Percentiles rank a stretch among this genome's conserved stretches.
Conservation (phyloP, 768 basidiomycete genomes). For the Leccinellum albellum region DNA sequence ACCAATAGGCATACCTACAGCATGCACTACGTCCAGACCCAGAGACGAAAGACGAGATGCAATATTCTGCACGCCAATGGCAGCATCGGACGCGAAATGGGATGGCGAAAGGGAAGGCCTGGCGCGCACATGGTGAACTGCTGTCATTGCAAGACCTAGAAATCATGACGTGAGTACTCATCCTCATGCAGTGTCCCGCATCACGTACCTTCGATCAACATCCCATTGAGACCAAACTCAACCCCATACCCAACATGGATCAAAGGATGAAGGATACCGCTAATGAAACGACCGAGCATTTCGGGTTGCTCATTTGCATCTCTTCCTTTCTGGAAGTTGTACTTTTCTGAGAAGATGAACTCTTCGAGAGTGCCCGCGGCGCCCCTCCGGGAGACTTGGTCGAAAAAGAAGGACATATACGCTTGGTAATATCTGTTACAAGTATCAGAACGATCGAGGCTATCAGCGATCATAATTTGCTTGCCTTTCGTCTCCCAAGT, state of each 20-base stretch:
- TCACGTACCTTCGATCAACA: slow-evolving; percentile 55
- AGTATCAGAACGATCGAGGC: not conserved
- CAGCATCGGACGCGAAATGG: slow-evolving; percentile 3
- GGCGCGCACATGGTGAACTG: slow-evolving; percentile 32
- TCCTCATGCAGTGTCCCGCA: not conserved
- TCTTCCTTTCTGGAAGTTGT: slow-evolving; percentile 19
- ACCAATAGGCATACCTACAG: not conserved
- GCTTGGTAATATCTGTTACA: slow-evolving; percentile 22
- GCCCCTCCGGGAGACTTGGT: slow-evolving; percentile 16
- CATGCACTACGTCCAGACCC: not conserved
- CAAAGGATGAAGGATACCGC: slow-evolving; percentile 55
- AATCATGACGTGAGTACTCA: not conserved
- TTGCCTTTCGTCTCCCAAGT: slow-evolving; percentile 28
- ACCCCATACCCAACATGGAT: slow-evolving; percentile 60
- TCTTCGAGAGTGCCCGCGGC: slow-evolving; percentile 17
- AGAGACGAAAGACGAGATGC: slow-evolving; percentile 4
- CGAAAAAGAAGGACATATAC: slow-evolving; percentile 27
- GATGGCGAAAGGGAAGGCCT: slow-evolving; percentile 29
- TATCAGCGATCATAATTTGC: not conserved
- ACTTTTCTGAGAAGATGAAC: slow-evolving; percentile 30
- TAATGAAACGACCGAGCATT: slow-evolving; percentile 50
- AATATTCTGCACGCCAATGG: not conserved
- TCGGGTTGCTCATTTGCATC: slow-evolving; percentile 34
- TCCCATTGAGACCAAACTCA: slow-evolving; percentile 61
- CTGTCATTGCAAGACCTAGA: slow-evolving; percentile 24